Evolutionary conservation across 2,329 filamentous ascomycete genomes (phyloP).

Genomic region (Alternaria alternata): DNA sequence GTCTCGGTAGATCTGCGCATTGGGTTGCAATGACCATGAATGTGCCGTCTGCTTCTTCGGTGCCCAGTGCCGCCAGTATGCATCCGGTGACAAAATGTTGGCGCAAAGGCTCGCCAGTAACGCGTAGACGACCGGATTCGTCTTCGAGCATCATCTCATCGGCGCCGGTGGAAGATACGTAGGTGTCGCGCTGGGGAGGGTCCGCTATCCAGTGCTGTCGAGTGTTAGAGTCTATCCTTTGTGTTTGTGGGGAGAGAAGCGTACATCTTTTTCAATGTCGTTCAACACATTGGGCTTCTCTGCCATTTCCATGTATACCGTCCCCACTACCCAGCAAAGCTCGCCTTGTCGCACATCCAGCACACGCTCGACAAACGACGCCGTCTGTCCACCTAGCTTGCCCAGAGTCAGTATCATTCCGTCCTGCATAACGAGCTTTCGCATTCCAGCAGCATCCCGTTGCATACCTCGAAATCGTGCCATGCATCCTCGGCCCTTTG

Average conservation of each 20-base stretch:
- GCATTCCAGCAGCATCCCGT: background rate
- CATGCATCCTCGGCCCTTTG: conserved; percentile 77
- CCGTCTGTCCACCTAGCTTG: conserved; percentile 75
- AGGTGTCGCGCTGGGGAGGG: conserved; percentile 78
- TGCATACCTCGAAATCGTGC: conserved; percentile 71
- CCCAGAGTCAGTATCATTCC: conserved; percentile 13
- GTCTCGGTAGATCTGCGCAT: conserved; percentile 83
- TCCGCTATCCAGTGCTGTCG: conserved; percentile 85
- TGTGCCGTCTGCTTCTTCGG: conserved; percentile 89
- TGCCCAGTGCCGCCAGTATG: conserved; percentile 93
- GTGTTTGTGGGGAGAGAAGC: background rate
- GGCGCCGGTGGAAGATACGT: conserved; percentile 69
- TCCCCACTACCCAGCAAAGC: conserved; percentile 93
- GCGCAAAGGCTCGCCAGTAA: conserved; percentile 75
- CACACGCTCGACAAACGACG: conserved; percentile 82
- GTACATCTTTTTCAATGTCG: conserved; percentile 89
- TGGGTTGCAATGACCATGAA: conserved; percentile 92
- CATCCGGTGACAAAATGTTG: conserved; percentile 86
- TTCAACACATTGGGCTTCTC: conserved; percentile 96
- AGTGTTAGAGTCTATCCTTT: conserved; percentile 12
- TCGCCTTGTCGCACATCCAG: conserved; percentile 95
- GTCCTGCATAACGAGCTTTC: background rate
- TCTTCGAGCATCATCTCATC: conserved; percentile 89
- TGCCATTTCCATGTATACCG: conserved; percentile 96
- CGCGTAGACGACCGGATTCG: conserved; percentile 85